Evolutionary conservation across 2,329 filamentous ascomycete species (phyloP).

Genomic region (Sporothrix mexicana): DNA sequence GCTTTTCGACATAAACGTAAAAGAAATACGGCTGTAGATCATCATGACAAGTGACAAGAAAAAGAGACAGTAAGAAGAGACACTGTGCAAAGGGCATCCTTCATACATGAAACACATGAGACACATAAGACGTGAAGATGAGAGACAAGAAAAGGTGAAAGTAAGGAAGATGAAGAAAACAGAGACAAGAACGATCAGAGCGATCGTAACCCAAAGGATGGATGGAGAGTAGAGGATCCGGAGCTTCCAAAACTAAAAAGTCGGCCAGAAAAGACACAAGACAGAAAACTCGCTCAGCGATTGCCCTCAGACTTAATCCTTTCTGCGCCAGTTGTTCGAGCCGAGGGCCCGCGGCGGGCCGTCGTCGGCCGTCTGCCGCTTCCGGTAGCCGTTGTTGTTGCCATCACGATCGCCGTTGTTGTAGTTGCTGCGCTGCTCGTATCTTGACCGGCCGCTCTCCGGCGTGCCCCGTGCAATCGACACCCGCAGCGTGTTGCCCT

Average conservation of each 20-base stretch:
- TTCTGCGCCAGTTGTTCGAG: slow-evolving; percentile 31
- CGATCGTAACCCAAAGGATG: too few relatives aligned
- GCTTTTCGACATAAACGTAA: too few relatives aligned
- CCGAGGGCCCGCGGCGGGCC: slow-evolving; percentile 19
- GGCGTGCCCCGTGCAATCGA: slow-evolving; percentile 25
- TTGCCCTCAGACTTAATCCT: slow-evolving; percentile 4
- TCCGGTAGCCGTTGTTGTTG: slow-evolving; percentile 5
- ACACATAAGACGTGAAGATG: slow-evolving; percentile 1
- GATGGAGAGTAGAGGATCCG: too few relatives aligned
- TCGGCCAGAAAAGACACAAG: too few relatives aligned
- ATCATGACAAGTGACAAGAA: too few relatives aligned
- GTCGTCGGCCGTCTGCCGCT: slow-evolving; percentile 5
- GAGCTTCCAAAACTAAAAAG: too few relatives aligned
- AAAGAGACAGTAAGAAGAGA: too few relatives aligned
- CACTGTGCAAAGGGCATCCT: too few relatives aligned
- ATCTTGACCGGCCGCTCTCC: slow-evolving; percentile 1
- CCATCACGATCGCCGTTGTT: neutral
- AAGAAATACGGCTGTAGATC: too few relatives aligned
- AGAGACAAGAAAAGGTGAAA: neutral
- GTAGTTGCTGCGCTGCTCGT: neutral
- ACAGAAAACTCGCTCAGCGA: neutral
- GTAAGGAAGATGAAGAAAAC: neutral
- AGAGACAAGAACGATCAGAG: neutral
- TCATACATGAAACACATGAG: slow-evolving; percentile 2
- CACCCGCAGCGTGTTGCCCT: slow-evolving; percentile 27